phyloP scores from a whole-genome alignment of 2,329 filamentous ascomycete genomes.

The Acrodontium crateriforme region DNA sequence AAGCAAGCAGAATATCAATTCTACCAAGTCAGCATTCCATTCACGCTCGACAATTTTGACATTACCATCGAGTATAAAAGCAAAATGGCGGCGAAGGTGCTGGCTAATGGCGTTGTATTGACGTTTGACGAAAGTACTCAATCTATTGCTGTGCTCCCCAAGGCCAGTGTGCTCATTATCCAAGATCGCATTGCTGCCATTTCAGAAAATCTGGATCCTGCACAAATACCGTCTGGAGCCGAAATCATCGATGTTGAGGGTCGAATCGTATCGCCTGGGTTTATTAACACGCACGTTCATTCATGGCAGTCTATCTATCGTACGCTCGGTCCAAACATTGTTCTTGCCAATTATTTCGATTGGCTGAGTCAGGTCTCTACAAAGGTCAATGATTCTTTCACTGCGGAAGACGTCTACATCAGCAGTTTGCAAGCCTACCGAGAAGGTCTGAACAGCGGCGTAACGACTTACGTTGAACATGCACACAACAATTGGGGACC shows the following conservation, averaged over 20 bases:
- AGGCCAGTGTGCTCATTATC: slow-evolving; percentile 29
- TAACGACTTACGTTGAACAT: slow-evolving; percentile 30
- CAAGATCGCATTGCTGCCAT: slow-evolving; percentile 26
- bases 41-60: no score
- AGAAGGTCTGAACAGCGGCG: slow-evolving; percentile 30
- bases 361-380: slow-evolving; percentile 26
- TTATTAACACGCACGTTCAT: slow-evolving; percentile 42
- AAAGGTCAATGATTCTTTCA: slow-evolving; percentile 18
- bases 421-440: slow-evolving; percentile 29
- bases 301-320: slow-evolving; percentile 44
- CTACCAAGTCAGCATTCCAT: no score
- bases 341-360: slow-evolving; percentile 34
- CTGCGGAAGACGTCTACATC: slow-evolving; percentile 34
- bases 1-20: no score
- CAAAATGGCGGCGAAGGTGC: slow-evolving; percentile 12
- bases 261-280: slow-evolving; percentile 42
- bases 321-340: slow-evolving; percentile 39
- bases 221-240: slow-evolving; percentile 15
- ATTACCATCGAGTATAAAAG: no score
- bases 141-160: slow-evolving; percentile 24
- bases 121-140: slow-evolving; percentile 25
- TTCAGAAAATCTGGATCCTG: slow-evolving; percentile 11
- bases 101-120: slow-evolving; percentile 28
- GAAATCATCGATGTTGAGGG: slow-evolving; percentile 35
- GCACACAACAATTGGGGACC: slow-evolving; percentile 14